Base-by-base conservation (phyloP, 371 early-diverging fungal genomes). In the Mortierella polycephala region DNA sequence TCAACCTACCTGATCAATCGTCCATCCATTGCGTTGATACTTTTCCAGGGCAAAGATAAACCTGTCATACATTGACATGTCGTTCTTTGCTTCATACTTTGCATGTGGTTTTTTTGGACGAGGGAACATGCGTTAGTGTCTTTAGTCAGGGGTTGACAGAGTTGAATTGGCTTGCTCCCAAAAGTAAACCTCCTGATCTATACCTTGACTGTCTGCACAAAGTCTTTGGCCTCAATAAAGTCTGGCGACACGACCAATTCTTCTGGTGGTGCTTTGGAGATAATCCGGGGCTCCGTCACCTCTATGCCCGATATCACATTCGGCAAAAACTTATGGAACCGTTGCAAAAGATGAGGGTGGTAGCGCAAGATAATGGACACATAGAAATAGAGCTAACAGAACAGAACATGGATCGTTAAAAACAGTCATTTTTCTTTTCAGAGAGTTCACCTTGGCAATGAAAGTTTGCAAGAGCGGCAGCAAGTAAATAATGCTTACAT, bases 261-360 rank as follows among this genome's bases (percentile, higher is more conserved):
- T 69, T 69, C 70, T 69, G 80, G 80, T 12, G 80, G 80, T 21
- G 80, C 80, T 57, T 79, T 79, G 56, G 80, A 79, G 42, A 79
- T 79, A 45, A 69, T 50, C 37, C 69, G 51, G 8, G 80, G 80
- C 45, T 79, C 80, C 12, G 54, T 66, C 63, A 79, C 73, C 44
- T 73, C 80, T 37, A 57, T 21, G 9, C 62, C 72, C 5, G 80
- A 44, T 8, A 23, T 14, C 49, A 66, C 80, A 14, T 45, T 37
- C 8, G 80, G 80, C 66, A 79, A 42, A 30, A 79, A 79, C 10
- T 69, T 65, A 23, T 73, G 80, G 61, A 79, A 79, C 30, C 74
- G 69, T 44, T 79, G 80, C 10, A 79, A 57, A 41, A 79, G 57
- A 8, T 79, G 80, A 49, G 80, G 74, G 37, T 79, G 80, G 51